A percentile compares a stretch with the other conserved stretches of the same genome.
These are phyloP conservation scores for Rosa chinensis DNA, from an alignment of 306 rosid species.

Conservation along the genomic window DNA sequence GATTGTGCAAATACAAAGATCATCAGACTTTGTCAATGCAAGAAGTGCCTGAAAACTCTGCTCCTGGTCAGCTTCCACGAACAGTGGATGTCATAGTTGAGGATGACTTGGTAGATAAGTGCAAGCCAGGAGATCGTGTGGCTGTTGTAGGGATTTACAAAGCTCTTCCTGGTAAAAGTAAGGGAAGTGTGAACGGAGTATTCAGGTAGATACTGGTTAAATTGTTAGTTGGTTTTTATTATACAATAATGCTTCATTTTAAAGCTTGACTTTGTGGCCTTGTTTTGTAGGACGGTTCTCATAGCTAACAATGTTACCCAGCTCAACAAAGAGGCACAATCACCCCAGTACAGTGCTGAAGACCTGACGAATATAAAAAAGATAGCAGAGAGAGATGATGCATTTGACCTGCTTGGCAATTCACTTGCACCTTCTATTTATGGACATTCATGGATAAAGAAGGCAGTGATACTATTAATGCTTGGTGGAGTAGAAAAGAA, in stretches of 20 bases:
- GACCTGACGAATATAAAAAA: slow-evolving; percentile 77
- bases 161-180: slow-evolving; percentile 88
- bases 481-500: slow-evolving; percentile 98
- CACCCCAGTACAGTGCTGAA: slow-evolving; percentile 75
- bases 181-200: slow-evolving; percentile 92
- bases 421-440: slow-evolving; percentile 97
- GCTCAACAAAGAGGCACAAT: slow-evolving; percentile 97
- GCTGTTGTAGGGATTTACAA: slow-evolving; percentile 86
- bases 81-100: slow-evolving; percentile 87
- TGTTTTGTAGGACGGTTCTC: slow-evolving; percentile 75
- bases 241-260: neutral
- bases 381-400: slow-evolving; percentile 83
- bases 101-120: slow-evolving; percentile 93
- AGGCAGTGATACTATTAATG: slow-evolving; percentile 90
- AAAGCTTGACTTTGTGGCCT: slow-evolving; percentile 28
- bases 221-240: slow-evolving; percentile 13
- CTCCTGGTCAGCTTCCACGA: slow-evolving; percentile 99
- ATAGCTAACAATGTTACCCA: slow-evolving; percentile 85
- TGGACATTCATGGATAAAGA: slow-evolving; percentile 97
- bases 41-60: slow-evolving; percentile 98
- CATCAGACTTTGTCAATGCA: slow-evolving; percentile 94
- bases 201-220: slow-evolving; percentile 62
- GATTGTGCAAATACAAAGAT: slow-evolving; percentile 92
- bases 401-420: slow-evolving; percentile 88
- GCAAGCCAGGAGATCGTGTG: slow-evolving; percentile 99